phyloP scores from a whole-genome alignment of 148 eudicot species.

The Cornus controversa region DNA sequence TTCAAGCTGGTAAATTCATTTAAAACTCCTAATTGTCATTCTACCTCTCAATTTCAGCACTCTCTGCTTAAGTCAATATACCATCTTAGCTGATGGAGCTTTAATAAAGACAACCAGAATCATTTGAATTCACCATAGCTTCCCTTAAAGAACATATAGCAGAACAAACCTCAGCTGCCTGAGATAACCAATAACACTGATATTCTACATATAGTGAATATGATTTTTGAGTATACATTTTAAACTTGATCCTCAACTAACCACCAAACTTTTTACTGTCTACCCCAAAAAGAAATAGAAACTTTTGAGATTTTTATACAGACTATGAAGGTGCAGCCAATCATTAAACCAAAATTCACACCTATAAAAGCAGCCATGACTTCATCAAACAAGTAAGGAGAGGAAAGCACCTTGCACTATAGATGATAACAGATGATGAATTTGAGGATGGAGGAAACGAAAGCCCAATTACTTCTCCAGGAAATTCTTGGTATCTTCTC shows the following conservation, averaged over 20 bases:
- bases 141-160: background rate
- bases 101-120: too few species aligned
- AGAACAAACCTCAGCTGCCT: background rate
- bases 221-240: background rate
- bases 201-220: background rate
- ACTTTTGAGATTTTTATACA: too few species aligned
- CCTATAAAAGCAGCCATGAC: background rate
- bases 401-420: constrained; percentile 68
- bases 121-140: background rate
- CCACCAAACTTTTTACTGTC: background rate
- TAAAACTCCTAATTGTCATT: background rate
- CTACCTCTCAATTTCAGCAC: background rate
- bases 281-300: background rate
- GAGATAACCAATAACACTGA: background rate
- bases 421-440: constrained; percentile 63
- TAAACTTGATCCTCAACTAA: background rate
- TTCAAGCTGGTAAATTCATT: background rate
- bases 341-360: background rate
- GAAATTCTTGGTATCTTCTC: constrained; percentile 70
- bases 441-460: constrained; percentile 74
- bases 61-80: background rate
- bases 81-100: background rate
- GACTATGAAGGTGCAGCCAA: background rate
- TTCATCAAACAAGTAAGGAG: background rate
- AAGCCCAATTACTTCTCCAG: constrained; percentile 95